Conservation (phyloP, 2,329 filamentous ascomycete species). For the Cephalotrichum gorgonifer region DNA sequence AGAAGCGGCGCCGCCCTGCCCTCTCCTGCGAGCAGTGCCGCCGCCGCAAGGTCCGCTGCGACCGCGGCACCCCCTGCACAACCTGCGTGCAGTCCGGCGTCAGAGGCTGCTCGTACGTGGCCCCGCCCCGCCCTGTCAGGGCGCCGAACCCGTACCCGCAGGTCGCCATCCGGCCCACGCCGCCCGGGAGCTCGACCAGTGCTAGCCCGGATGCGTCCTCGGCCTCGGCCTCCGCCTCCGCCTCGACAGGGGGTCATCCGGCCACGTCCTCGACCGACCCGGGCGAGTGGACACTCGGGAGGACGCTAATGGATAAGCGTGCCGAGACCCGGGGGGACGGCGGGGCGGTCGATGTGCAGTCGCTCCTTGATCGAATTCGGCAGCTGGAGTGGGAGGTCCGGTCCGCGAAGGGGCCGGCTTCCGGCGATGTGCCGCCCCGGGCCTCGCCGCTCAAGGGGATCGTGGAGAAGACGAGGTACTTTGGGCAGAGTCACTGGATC, state of each 20-base stretch:
- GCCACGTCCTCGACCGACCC: neutral
- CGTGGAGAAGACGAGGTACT: constrained; percentile 4
- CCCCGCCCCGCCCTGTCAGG: constrained; percentile 7
- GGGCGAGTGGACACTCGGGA: neutral
- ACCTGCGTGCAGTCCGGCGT: constrained; percentile 49
- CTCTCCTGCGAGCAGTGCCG: constrained; percentile 48
- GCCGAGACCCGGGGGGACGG: neutral
- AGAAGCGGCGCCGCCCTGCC: constrained; percentile 28
- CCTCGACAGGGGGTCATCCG: neutral
- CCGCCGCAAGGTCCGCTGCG: constrained; percentile 50
- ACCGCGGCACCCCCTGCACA: constrained; percentile 46
- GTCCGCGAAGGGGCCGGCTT: neutral
- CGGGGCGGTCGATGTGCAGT: neutral
- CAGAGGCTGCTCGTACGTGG: constrained; percentile 40
- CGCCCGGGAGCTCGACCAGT: neutral
- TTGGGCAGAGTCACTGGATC: constrained; percentile 4
- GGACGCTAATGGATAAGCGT: neutral
- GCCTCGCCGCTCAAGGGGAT: neutral
- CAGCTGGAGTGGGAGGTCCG: neutral
- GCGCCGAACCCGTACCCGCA: neutral
- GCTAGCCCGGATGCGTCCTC: neutral
- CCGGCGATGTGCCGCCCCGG: neutral
- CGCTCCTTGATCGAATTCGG: neutral
- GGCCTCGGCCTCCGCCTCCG: neutral
- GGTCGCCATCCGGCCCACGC: neutral